A percentile compares a stretch with the other conserved stretches of the same genome.
These are phyloP conservation scores for Colletotrichum paranaense DNA, from an alignment of 2,329 filamentous ascomycete species.

Conservation along the genomic window DNA sequence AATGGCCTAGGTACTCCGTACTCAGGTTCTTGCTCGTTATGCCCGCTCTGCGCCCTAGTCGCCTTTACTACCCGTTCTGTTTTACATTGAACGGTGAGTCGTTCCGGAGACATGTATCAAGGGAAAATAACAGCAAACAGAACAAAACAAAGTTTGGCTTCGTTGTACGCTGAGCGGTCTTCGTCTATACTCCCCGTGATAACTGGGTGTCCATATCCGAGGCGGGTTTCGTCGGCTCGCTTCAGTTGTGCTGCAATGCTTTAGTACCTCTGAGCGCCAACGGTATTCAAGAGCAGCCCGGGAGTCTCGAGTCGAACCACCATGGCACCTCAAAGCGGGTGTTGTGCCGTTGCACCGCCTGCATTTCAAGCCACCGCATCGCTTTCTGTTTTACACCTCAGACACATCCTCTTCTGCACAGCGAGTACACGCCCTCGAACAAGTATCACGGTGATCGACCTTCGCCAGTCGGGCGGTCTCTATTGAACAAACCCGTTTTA, in stretches of 20 bases:
- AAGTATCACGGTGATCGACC: background rate
- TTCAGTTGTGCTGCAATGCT: background rate
- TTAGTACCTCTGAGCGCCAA: background rate
- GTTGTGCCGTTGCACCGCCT: background rate
- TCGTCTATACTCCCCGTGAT: background rate
- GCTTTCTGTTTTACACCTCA: background rate
- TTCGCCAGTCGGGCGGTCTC: background rate
- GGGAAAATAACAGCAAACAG: constrained; percentile 26
- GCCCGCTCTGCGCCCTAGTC: constrained; percentile 7
- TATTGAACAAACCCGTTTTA: background rate
- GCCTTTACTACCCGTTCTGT: constrained; percentile 7
- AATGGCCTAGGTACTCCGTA: constrained; percentile 12
- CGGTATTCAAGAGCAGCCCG: constrained; percentile 4
- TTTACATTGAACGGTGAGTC: constrained; percentile 13
- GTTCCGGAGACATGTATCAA: constrained; percentile 15
- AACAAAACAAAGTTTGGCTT: background rate
- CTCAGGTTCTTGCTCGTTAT: constrained; percentile 9
- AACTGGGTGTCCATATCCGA: background rate
- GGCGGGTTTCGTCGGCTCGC: background rate
- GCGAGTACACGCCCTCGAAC: background rate
- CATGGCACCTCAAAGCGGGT: background rate
- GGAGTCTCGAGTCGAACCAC: constrained; percentile 8
- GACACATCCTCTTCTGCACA: background rate
- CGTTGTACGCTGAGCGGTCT: background rate
- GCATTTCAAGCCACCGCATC: background rate